Conservation (phyloP, 163 green algal genomes). For the Prototheca wickerhamii region DNA sequence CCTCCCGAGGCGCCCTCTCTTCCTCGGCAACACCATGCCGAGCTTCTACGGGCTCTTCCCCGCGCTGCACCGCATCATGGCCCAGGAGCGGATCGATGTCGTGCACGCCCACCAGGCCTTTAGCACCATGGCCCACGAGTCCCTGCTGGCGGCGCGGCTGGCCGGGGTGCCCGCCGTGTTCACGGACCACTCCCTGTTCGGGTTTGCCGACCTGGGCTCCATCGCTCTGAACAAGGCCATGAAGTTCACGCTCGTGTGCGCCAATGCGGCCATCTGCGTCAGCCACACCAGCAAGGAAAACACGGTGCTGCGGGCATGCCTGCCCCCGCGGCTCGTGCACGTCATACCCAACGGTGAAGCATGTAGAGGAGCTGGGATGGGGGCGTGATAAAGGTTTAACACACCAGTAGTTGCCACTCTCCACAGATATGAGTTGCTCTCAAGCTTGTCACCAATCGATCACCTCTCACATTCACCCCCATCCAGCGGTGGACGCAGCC, state of each 20-base stretch:
- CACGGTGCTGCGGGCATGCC: slow-evolving; percentile 81
- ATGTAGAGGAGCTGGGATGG: not conserved
- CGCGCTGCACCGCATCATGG: slow-evolving; percentile 57
- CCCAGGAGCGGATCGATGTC: slow-evolving; percentile 73
- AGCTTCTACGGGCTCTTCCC: slow-evolving; percentile 69
- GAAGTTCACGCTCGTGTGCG: slow-evolving; percentile 68
- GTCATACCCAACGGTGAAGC: slow-evolving; percentile 89
- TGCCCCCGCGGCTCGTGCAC: slow-evolving; percentile 70
- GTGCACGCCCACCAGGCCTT: slow-evolving; percentile 86
- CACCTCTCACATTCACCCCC: not conserved
- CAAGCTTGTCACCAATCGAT: not conserved
- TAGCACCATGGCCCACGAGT: slow-evolving; percentile 75
- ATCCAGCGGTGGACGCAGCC: slow-evolving; percentile 71
- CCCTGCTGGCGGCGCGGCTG: slow-evolving; percentile 69
- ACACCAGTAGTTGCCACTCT: too few relatives aligned
- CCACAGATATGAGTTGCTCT: not conserved
- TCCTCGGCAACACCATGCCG: slow-evolving; percentile 67
- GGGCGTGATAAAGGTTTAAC: not conserved
- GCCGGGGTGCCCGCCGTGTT: slow-evolving; percentile 82
- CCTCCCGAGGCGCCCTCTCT: slow-evolving; percentile 61
- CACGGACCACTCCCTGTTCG: slow-evolving; percentile 96
- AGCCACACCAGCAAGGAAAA: slow-evolving; percentile 95
- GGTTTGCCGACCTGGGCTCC: slow-evolving; percentile 76
- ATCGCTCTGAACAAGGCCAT: slow-evolving; percentile 89
- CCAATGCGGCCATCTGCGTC: slow-evolving; percentile 85